Conservation (phyloP, 352 stramenopile species). For the Globisporangium paddicum region DNA sequence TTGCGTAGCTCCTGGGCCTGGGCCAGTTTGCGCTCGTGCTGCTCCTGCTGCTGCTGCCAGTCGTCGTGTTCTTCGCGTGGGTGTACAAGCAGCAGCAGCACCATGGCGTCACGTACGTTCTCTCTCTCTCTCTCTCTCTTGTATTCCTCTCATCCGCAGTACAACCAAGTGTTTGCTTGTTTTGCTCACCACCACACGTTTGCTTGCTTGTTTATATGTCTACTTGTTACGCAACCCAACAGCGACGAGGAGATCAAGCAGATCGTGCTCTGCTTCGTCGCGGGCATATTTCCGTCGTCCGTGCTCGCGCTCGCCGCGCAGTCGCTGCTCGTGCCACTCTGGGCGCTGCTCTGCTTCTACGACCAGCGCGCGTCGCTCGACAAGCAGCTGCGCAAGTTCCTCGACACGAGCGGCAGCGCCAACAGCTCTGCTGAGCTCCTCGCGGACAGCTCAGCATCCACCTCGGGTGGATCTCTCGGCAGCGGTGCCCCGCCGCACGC, state of each 20-base stretch:
- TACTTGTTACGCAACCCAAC: background rate
- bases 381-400: constrained; percentile 32
- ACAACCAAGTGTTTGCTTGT: too few relatives aligned
- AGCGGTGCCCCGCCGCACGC: constrained; percentile 8
- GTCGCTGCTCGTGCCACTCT: constrained; percentile 29
- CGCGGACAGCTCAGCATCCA: background rate
- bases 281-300: constrained; percentile 36
- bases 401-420: constrained; percentile 3
- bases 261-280: constrained; percentile 49
- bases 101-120: constrained; percentile 44
- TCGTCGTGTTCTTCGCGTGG: constrained; percentile 31
- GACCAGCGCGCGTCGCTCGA: constrained; percentile 43
- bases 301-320: constrained; percentile 40
- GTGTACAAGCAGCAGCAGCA: constrained; percentile 35
- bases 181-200: too few relatives aligned
- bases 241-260: constrained; percentile 63
- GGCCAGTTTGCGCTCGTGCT: constrained; percentile 23
- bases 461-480: background rate
- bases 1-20: constrained; percentile 22
- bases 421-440: background rate
- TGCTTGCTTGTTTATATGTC: background rate
- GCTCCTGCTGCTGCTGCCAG: constrained; percentile 24
- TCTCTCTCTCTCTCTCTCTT: background rate
- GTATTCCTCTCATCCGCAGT: background rate
- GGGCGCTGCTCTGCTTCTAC: constrained; percentile 47